phyloP scores from a whole-genome alignment of 2,329 filamentous ascomycete genomes.

The Zymoseptoria passerinii region DNA sequence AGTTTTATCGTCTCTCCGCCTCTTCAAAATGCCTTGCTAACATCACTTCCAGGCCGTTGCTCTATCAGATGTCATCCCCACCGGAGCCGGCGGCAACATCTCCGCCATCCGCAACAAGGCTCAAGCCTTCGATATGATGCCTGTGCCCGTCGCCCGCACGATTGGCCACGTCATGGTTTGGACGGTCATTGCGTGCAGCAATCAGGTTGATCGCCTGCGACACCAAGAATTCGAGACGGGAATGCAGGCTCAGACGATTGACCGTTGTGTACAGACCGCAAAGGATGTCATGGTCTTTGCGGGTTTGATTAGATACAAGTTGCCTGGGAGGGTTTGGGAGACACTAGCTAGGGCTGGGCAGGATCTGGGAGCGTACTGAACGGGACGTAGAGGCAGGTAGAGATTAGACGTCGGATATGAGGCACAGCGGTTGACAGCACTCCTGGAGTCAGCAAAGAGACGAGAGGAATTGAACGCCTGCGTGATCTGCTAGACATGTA shows the following conservation, averaged over 20 bases:
- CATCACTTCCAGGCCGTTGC: slow-evolving; percentile 47
- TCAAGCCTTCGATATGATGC: slow-evolving; percentile 68
- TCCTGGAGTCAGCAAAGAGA: not conserved
- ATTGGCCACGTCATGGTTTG: slow-evolving; percentile 88
- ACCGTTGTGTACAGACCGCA: slow-evolving; percentile 68
- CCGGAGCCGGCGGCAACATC: slow-evolving; percentile 66
- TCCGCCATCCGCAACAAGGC: slow-evolving; percentile 70
- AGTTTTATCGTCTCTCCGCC: slow-evolving; percentile 30
- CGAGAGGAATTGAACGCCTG: not conserved
- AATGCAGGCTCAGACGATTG: slow-evolving; percentile 48
- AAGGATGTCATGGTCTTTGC: slow-evolving; percentile 91
- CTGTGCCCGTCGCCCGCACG: slow-evolving; percentile 76
- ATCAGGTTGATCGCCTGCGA: slow-evolving; percentile 63
- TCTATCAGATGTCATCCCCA: slow-evolving; percentile 67
- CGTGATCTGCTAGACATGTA: not conserved
- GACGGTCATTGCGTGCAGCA: slow-evolving; percentile 79
- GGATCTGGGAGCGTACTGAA: slow-evolving; percentile 42
- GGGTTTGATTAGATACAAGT: slow-evolving; percentile 80
- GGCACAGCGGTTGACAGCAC: not conserved
- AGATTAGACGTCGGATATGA: not conserved
- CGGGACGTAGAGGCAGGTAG: not conserved
- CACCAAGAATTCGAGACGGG: slow-evolving; percentile 61
- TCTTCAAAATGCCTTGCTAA: not conserved
- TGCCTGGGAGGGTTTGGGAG: slow-evolving; percentile 82
- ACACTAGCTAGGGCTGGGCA: slow-evolving; percentile 73